phyloP scores from a whole-genome alignment of 2,329 filamentous ascomycete species.

The Exophiala phaeomuriformis region DNA sequence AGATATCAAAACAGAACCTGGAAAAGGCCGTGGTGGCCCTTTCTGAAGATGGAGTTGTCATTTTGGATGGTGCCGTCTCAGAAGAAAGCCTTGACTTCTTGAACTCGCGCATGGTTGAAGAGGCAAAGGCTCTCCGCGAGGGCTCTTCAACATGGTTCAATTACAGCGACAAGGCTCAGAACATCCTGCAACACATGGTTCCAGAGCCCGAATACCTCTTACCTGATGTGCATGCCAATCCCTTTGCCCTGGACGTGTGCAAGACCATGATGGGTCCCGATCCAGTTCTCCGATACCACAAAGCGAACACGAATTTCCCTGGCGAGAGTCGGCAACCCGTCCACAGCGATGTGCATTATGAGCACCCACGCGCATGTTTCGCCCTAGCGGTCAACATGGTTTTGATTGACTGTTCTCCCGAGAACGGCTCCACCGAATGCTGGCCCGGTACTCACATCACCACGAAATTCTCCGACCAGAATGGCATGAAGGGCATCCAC shows the following conservation, averaged over 20 bases:
- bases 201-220: constrained; percentile 13
- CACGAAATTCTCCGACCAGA: constrained; percentile 27
- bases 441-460: constrained; percentile 47
- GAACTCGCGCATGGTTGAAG: constrained; percentile 51
- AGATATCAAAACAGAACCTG: constrained; percentile 9
- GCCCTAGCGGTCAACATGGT: constrained; percentile 44
- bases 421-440: constrained; percentile 46
- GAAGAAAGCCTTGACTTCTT: constrained; percentile 34
- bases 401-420: constrained; percentile 39
- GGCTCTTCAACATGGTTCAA: constrained; percentile 25
- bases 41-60: constrained; percentile 32
- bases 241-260: constrained; percentile 32
- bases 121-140: constrained; percentile 29
- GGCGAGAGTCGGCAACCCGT: constrained; percentile 35
- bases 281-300: constrained; percentile 4
- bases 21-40: constrained; percentile 8
- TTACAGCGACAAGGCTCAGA: constrained; percentile 31
- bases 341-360: constrained; percentile 40
- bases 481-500: constrained; percentile 28
- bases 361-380: constrained; percentile 40
- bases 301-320: constrained; percentile 32
- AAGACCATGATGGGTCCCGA: constrained; percentile 29
- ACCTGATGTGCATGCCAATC: constrained; percentile 30
- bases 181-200: constrained; percentile 34
- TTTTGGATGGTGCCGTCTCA: constrained; percentile 27